Base-by-base conservation (phyloP, 225 moss, liverwort and hornwort genomes). In the Asterella californica region DNA sequence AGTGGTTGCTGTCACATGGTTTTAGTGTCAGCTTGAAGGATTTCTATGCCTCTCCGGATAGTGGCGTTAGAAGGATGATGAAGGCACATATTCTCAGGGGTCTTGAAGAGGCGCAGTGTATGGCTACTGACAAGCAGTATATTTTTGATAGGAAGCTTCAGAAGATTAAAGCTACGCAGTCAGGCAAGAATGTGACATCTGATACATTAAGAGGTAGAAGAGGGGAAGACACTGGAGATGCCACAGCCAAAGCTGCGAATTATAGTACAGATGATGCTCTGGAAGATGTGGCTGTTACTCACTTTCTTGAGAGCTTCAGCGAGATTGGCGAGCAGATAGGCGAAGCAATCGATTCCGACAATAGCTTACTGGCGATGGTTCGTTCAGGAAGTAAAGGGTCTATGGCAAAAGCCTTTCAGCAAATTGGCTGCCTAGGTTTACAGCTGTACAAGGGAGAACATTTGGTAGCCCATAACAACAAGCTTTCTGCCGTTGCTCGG, bases 1-100 rank as follows among this genome's bases (percentile, higher is more conserved):
- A 89, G 46, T 96, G 93, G 93, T 61, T 96, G 33, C 85, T 91
- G 59, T 76, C 80, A 10, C 86, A 85, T 83, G 93, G 95, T 10
- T 96, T 96, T 69, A 93, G 92, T 86, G 79, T 92, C 25, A 88
- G 91, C 64, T 82, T 96, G 48, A 80, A 83, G 11, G 95, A 96
- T 54, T 92, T 96, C 66, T 91, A 88, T 78, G 87, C 84, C 45
- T 86, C 91, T 30, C 55, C 55, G 29, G 83, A 87, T 71, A 45
- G 71, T 29, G 75, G 72, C 36, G 52, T 45, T 36, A 84, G 91
- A 64, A 79, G 77, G 49, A 78, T 73, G 72, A 91, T 93, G 86
- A 86, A 88, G n/a, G 83, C 84, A 19, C 80, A 89, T 30, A 77
- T 90, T 54, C 81, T 86, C 47, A 85, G 78, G 25, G 86, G 83